Evolutionary conservation across 2,329 filamentous ascomycete species (phyloP), one percentile per base, ranked within the genome.

Genomic region (Fusarium phyllophilum): DNA sequence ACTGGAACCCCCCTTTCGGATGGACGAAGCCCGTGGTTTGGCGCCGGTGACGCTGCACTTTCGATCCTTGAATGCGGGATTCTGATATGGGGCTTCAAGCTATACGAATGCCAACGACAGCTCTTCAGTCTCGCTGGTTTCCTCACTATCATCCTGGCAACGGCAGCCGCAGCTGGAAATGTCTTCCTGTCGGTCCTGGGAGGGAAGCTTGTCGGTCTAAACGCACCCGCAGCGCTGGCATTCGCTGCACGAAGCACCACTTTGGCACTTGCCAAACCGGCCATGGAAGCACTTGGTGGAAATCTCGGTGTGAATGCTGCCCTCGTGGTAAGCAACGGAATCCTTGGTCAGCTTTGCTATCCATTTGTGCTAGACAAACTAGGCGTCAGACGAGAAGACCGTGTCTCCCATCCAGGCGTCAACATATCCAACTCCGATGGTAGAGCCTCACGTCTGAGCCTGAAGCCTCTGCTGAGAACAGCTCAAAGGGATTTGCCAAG

Each of bases 241-340:
- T 89, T 88, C 70, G 84, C 86, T 0, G 86, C 86, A 4, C 82
- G 87, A 24, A 86, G 85, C 70, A 85, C 86, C 12, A 89, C 87
- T 0, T 79, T 89, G 12, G 87, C 87, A 1, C 79, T 89, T 17
- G 84, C 85, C 4, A 84, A 84, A 26, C 87, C 87, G 0, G 86
- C 85, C 0, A 84, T 87, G 76, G 76, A 76, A 4, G 81, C 82
- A 11, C 76, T 89, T 4, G 81, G 82, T 0, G 87, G 86, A 0
- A 87, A 87, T 62, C 75, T 79, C 8, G 83, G 84, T 3, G 81
- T 85, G 11, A 88, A 88, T 46, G 87, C 87, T 0, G 83, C 85
- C 5, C 79, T 88, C 51, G 86, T 89, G 10, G 87, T 88, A 4
- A 83, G 85, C 72, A 88, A 86, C 41, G 87, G 87, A 7, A 87